Base-by-base conservation (phyloP, 2,329 filamentous ascomycete genomes). In the Neopestalotiopsis sp. region DNA sequence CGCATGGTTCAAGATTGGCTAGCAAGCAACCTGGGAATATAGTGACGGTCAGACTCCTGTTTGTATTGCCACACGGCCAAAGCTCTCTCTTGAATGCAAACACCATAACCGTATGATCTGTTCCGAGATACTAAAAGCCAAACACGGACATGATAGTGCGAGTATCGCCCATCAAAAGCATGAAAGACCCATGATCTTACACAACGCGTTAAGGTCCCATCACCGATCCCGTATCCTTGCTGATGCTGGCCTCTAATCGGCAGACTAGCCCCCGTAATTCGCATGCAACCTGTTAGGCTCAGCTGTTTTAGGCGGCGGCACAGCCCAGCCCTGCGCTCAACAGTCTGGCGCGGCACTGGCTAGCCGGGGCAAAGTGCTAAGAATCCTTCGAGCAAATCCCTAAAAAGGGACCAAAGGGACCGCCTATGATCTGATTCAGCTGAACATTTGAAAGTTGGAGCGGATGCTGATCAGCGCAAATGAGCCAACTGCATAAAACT, bases 351-450 rank as follows among this genome's bases (percentile, higher is more conserved):
- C 45, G 40, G 62, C 62, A 65, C 62, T 30, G 62, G 30, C 17
- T 40, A 13, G 32, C 17, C 32, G 14, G 57, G 57, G 57, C 20
- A 61, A 61, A 63, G 61, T 63, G 57, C 57, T 61, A 38, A 10
- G 34, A 61, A 34, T 38, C 59, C 59, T 61, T 38, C 59, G 17
- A 53, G n/a, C 45, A 5, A 34, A 61, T 34, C 34, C 34, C 32
- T 34, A 61, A n/a, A 34, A 30, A 34, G 28, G 30, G n/a, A 20
- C 59, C 14, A 34, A 30, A 34, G 28, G 30, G n/a, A 20, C 59
- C 28, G 28, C 59, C 59, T 38, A 61, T 61, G 30, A 61, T 61
- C 38, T 61, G 59, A 17, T 61, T 61, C 30, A 40, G 32, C n/a
- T 61, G 13, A 5, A 61, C 30, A 40, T 14, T 10, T 61, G 13